These are phyloP conservation scores for Mycena leptocephala DNA, from an alignment of 768 basidiomycete genomes.

Conservation along the genomic window DNA sequence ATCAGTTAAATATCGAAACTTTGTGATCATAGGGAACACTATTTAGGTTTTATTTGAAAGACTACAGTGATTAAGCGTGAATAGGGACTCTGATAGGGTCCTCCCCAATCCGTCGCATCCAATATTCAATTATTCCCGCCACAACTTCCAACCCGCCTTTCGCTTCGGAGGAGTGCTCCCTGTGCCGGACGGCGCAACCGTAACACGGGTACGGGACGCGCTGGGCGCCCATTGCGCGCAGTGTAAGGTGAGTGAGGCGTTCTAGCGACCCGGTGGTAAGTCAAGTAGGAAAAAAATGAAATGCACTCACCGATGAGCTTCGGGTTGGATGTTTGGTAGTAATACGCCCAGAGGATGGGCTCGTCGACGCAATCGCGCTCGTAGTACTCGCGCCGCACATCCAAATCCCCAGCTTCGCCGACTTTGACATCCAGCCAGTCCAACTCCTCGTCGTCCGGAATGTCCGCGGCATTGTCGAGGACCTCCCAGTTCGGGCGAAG, in stretches of 20 bases:
- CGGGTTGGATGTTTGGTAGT: not conserved
- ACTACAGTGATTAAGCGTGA: not conserved
- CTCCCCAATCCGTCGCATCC: not conserved
- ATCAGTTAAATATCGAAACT: too few species aligned
- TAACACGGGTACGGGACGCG: not conserved
- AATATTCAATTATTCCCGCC: not conserved
- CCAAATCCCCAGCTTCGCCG: not conserved
- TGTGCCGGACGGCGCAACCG: not conserved
- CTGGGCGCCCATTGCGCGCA: not conserved
- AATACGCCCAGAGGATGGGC: not conserved
- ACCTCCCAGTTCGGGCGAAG: too few species aligned
- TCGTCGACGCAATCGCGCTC: not conserved
- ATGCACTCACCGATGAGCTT: not conserved
- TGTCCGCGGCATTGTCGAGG: too few species aligned
- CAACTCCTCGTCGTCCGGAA: not conserved
- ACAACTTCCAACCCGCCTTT: not conserved
- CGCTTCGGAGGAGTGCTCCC: not conserved
- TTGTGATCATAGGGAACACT: too few species aligned
- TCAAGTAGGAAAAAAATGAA: not conserved
- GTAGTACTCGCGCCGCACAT: not conserved
- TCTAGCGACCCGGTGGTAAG: not conserved
- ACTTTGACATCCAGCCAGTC: not conserved
- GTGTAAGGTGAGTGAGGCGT: not conserved
- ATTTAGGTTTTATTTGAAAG: too few species aligned
- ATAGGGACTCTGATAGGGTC: not conserved